phyloP scores from a whole-genome alignment of 208 protist genomes.

The Leishmania mexicana region DNA sequence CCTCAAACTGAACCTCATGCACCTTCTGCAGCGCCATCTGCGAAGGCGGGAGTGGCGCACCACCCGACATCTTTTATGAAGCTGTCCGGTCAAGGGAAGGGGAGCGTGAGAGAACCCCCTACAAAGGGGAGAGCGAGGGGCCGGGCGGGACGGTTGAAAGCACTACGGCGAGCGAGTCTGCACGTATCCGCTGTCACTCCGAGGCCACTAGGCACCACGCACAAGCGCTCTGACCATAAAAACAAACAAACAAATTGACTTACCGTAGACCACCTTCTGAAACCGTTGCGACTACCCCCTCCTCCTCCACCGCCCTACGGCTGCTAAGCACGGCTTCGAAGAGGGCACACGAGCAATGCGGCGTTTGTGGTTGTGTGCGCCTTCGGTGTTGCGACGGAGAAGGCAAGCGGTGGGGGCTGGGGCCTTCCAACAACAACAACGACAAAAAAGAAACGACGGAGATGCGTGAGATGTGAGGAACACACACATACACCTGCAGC shows the following conservation, averaged over 20 bases:
- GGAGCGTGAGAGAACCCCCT: neutral
- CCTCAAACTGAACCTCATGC: constrained; percentile 82
- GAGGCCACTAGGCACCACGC: neutral
- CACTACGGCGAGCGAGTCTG: neutral
- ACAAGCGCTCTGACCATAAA: neutral
- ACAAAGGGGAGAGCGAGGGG: neutral
- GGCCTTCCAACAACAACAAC: too few species aligned
- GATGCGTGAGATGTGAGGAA: too few species aligned
- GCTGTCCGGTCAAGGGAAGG: neutral
- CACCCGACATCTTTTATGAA: constrained; percentile 67
- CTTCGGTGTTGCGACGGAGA: neutral
- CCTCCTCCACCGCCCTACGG: too few species aligned
- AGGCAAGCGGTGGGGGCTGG: neutral
- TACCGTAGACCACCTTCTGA: neutral
- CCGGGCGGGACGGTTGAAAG: neutral
- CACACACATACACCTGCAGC: neutral
- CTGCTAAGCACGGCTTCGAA: neutral
- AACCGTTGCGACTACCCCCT: neutral
- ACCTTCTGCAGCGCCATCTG: constrained; percentile 83
- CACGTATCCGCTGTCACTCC: neutral
- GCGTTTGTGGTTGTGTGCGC: neutral
- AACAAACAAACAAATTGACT: neutral
- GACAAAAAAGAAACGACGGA: neutral
- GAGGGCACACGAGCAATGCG: neutral
- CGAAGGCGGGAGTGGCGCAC: constrained; percentile 73